phyloP scores from a whole-genome alignment of 768 basidiomycete species.

The Auricularia sp. region DNA sequence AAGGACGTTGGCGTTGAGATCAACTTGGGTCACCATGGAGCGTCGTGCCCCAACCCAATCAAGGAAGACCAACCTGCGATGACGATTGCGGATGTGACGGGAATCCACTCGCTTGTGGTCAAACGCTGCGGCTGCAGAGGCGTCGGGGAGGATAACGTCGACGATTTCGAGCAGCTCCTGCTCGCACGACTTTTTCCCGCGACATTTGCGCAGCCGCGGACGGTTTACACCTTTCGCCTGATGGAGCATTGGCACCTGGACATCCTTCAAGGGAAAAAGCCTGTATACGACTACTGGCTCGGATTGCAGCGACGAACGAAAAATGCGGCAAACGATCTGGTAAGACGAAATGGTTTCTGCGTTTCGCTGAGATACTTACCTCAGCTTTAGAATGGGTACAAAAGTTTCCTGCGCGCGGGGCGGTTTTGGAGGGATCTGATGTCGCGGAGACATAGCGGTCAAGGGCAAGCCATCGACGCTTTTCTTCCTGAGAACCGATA shows the following conservation, averaged over 20 bases:
- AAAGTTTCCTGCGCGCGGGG: constrained; percentile 1
- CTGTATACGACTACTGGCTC: constrained; percentile 3
- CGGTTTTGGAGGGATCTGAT: constrained; percentile 3
- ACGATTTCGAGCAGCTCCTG: neutral
- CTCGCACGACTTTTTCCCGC: neutral
- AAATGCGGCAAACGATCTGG: neutral
- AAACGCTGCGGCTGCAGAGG: neutral
- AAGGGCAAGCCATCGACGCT: neutral
- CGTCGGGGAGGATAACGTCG: neutral
- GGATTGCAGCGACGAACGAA: neutral
- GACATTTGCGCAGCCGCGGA: neutral
- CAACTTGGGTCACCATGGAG: neutral
- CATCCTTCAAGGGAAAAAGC: constrained; percentile 5
- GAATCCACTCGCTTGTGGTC: neutral
- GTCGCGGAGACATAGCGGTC: neutral
- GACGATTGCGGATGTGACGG: neutral
- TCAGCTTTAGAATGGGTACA: neutral
- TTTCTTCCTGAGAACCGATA: neutral
- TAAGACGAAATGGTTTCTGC: neutral
- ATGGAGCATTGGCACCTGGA: constrained; percentile 2
- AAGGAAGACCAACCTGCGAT: neutral
- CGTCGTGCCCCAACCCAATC: neutral
- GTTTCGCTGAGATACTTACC: no score
- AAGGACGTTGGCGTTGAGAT: neutral
- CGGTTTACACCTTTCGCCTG: neutral